Evolutionary conservation across 2,329 filamentous ascomycete species (phyloP).

Genomic region (Penicillium frequentans): DNA sequence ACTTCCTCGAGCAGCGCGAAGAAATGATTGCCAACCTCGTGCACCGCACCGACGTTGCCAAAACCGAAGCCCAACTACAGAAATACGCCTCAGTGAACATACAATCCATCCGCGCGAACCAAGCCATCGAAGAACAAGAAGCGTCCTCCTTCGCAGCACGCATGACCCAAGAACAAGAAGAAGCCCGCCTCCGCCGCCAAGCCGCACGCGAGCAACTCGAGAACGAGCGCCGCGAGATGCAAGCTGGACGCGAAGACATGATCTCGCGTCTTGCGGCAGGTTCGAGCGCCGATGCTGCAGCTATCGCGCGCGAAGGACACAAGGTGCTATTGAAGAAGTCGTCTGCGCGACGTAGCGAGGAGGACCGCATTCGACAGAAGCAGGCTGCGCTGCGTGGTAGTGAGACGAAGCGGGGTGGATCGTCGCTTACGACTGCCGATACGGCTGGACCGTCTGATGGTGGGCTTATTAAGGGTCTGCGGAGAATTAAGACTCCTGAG

Average conservation of each 20-base stretch:
- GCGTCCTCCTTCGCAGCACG: conserved; percentile 47
- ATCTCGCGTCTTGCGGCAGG: conserved; percentile 68
- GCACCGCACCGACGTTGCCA: conserved; percentile 66
- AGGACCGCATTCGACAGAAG: conserved; percentile 49
- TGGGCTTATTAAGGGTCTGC: conserved; percentile 75
- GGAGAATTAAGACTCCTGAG: conserved; percentile 60
- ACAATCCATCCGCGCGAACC: conserved; percentile 56
- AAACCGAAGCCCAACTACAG: conserved; percentile 59
- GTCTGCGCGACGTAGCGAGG: conserved; percentile 58
- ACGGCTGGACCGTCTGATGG: conserved; percentile 28
- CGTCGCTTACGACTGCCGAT: conserved; percentile 19
- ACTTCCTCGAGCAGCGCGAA: conserved; percentile 93
- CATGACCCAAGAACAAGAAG: conserved; percentile 64
- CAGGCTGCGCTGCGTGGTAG: conserved; percentile 40
- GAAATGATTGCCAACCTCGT: conserved; percentile 87
- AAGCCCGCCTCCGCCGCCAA: conserved; percentile 61
- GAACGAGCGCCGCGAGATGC: conserved; percentile 65
- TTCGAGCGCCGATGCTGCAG: conserved; percentile 59
- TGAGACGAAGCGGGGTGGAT: conserved; percentile 30
- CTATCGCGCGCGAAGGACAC: conserved; percentile 53
- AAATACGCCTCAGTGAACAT: conserved; percentile 73
- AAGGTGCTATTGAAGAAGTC: conserved; percentile 72
- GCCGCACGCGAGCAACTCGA: conserved; percentile 68
- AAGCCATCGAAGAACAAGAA: conserved; percentile 49
- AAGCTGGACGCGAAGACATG: conserved; percentile 66